A percentile compares a stretch with the other conserved stretches of the same genome.
phyloP scores from a whole-genome alignment of 2,329 filamentous ascomycete genomes.

The Triangularia verruculosa region DNA sequence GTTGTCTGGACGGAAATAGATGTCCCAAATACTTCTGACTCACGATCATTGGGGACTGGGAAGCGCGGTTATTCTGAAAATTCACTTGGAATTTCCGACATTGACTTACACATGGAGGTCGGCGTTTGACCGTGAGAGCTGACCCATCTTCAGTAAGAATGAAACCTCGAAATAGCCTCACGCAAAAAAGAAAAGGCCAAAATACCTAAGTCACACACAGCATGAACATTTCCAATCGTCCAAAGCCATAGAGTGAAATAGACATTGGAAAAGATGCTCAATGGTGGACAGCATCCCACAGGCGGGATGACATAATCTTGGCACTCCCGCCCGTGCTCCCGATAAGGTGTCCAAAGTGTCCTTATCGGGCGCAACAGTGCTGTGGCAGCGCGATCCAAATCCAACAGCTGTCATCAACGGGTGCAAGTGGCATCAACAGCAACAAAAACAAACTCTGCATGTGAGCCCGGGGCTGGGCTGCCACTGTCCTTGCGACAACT shows the following conservation, averaged over 20 bases:
- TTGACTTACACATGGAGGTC: too few species aligned
- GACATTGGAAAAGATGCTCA: background rate
- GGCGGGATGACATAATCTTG: constrained; percentile 22
- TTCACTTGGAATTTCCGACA: too few species aligned
- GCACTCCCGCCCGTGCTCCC: background rate
- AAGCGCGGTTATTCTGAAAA: too few species aligned
- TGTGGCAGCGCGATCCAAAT: constrained; percentile 12
- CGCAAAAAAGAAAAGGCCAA: too few species aligned
- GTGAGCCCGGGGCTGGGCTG: constrained; percentile 35
- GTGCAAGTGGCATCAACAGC: background rate
- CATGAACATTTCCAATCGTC: too few species aligned
- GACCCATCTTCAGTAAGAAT: too few species aligned
- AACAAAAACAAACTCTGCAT: background rate
- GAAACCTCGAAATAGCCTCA: too few species aligned
- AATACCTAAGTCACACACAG: too few species aligned
- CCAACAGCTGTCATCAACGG: constrained; percentile 22
- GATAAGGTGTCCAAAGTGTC: constrained; percentile 23
- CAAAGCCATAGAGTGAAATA: too few species aligned
- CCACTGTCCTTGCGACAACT: constrained; percentile 15
- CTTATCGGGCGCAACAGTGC: constrained; percentile 19
- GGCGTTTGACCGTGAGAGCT: too few species aligned
- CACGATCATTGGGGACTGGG: too few species aligned
- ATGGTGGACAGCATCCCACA: background rate
- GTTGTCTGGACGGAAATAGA: background rate
- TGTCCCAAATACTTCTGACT: too few species aligned